These are phyloP conservation scores for Kodamaea plutei DNA, from an alignment of 1,139 yeast genomes.

Conservation along the genomic window DNA sequence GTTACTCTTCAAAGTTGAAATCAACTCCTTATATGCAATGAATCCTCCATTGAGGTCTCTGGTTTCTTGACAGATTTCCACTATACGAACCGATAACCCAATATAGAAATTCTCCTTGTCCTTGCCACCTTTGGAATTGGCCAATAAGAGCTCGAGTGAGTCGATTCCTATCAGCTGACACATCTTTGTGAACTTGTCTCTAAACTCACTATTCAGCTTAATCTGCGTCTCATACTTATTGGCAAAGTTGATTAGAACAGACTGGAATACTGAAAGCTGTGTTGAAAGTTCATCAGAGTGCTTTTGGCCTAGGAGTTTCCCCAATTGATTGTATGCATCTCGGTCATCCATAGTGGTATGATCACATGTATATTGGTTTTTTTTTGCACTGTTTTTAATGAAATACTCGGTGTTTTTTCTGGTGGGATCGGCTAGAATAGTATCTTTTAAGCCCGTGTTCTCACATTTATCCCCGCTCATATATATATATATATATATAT, in stretches of 20 bases:
- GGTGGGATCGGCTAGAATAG: not conserved
- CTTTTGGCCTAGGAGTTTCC: slow-evolving; percentile 23
- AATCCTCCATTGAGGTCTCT: slow-evolving; percentile 77
- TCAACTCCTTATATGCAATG: slow-evolving; percentile 59
- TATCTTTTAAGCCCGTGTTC: too few relatives aligned
- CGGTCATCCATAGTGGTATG: slow-evolving; percentile 13
- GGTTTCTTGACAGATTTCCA: slow-evolving; percentile 71
- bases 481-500: too few relatives aligned
- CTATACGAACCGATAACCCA: slow-evolving; percentile 66
- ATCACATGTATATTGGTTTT: not conserved
- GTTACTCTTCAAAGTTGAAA: slow-evolving; percentile 22
- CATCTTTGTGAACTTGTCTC: slow-evolving; percentile 68
- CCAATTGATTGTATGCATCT: slow-evolving; percentile 20
- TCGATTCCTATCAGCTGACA: slow-evolving; percentile 82
- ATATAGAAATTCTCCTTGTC: slow-evolving; percentile 45
- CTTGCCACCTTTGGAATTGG: slow-evolving; percentile 7
- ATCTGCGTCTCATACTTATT: slow-evolving; percentile 60
- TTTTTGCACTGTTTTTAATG: not conserved
- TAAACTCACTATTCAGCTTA: slow-evolving; percentile 56
- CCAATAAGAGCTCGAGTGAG: slow-evolving; percentile 55
- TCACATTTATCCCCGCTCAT: too few relatives aligned
- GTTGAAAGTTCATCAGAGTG: slow-evolving; percentile 52
- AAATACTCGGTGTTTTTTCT: too few relatives aligned
- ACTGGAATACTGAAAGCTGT: slow-evolving; percentile 58
- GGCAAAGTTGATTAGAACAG: slow-evolving; percentile 62